Base-by-base conservation (phyloP, 495 filamentous ascomycete genomes). In the Xylaria intraflava region DNA sequence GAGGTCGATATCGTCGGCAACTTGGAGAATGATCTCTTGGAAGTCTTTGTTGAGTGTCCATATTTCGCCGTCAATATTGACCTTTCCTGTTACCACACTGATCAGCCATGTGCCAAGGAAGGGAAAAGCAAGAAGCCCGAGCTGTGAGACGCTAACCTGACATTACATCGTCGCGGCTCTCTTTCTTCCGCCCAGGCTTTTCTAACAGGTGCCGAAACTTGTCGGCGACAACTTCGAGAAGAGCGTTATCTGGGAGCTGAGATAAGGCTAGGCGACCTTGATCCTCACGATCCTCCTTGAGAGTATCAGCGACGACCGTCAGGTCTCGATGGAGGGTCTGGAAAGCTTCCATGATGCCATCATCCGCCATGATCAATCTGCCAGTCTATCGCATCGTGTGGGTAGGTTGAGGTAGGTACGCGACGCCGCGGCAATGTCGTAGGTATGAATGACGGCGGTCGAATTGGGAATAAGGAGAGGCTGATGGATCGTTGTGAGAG, bases 41-140 rank as follows among this genome's bases (percentile, higher is more conserved):
- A 97, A 97, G 60, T 92, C 83, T 36, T 84, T 75, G 65, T 95
- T 96, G 65, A 97, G 72, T n/a, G 78, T 60, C 65, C 89, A 96
- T 60, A 90, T 82, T 8, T 78, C 77, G 52, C 84, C 84, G 58
- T 79, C 77, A 52, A 93, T 63, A 16, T 71, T 79, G 50, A 96
- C 73, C 60, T 85, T 86, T 20, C 87, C 89, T 91, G 49, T 41
- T 52, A 14, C 40, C 29, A 9, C 16, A 52, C 40, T 24, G 42
- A 68, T 81, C 57, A 83, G 73, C 57, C 19, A 46, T 49, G 42
- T 22, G 29, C n/a, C n/a, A n/a, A n/a, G n/a, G n/a, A n/a, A n/a
- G 6, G 24, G 14, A 47, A 27, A 6, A 16, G 31, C n/a, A 2
- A 17, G 6, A 35, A 14, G 38, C 27, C 38, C 27, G 51, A 43